These are phyloP conservation scores for Podila epigama DNA, from an alignment of 192 early-diverging fungal genomes.

Conservation along the genomic window DNA sequence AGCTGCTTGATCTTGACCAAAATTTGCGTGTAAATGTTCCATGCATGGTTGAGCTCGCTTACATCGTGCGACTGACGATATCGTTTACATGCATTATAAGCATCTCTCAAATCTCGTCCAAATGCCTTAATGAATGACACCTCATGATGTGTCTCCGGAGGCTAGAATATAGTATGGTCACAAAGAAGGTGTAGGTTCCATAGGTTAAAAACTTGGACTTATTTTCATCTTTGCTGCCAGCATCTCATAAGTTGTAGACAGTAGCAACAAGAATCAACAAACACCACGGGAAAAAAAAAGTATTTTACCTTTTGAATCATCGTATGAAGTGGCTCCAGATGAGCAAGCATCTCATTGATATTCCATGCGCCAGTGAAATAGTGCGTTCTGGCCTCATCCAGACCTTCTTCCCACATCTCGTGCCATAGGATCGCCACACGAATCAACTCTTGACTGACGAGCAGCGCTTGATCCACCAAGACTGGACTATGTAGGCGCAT, in stretches of 20 bases:
- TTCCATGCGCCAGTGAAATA: constrained; percentile 75
- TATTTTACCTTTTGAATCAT: constrained; percentile 36
- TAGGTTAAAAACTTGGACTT: no score
- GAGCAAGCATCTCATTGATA: constrained; percentile 83
- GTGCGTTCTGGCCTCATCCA: constrained; percentile 82
- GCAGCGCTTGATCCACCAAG: constrained; percentile 89
- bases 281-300: background rate
- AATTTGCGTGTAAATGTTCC: constrained; percentile 83
- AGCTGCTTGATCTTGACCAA: constrained; percentile 17
- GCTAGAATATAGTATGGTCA: no score
- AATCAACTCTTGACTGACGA: constrained; percentile 96
- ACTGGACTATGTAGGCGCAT: constrained; percentile 82
- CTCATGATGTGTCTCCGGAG: constrained; percentile 89
- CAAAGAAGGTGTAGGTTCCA: no score
- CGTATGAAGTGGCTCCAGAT: constrained; percentile 64
- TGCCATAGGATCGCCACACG: constrained; percentile 94
- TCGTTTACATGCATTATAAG: constrained; percentile 79
- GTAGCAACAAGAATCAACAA: background rate
- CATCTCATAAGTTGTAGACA: no score
- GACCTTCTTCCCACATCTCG: constrained; percentile 96
- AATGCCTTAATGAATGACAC: constrained; percentile 89
- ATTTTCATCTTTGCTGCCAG: no score
- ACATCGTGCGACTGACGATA: constrained; percentile 76
- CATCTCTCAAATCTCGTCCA: constrained; percentile 85
- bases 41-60: constrained; percentile 88